Conservation (phyloP, 164 flowering plant genomes). For the Dillenia suffruticosa region DNA sequence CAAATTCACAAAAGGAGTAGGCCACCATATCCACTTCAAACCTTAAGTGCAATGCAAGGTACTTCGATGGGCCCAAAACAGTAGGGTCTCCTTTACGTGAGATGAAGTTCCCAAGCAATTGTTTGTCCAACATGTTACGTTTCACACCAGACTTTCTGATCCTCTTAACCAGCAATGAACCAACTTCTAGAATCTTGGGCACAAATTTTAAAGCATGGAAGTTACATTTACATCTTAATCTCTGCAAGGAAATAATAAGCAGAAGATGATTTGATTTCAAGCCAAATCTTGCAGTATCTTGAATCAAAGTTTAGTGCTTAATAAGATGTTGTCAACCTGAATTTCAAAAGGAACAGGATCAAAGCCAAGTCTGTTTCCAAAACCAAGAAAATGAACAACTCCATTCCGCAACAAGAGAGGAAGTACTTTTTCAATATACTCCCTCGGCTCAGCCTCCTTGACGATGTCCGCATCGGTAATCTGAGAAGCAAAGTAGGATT, state of each 20-base stretch:
- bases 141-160: constrained; percentile 46
- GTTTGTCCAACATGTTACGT: constrained; percentile 47
- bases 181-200: constrained; percentile 72
- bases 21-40: constrained; percentile 98
- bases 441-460: constrained; percentile 81
- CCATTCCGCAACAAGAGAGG: constrained; percentile 63
- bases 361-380: constrained; percentile 91
- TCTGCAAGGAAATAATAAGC: constrained; percentile 39
- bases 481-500: constrained; percentile 33
- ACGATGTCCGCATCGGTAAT: constrained; percentile 79
- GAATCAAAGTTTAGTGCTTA: not conserved
- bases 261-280: not conserved
- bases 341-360: constrained; percentile 76
- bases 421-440: constrained; percentile 49
- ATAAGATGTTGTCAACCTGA: constrained; percentile 47
- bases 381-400: constrained; percentile 90
- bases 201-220: constrained; percentile 90
- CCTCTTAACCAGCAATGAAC: constrained; percentile 66
- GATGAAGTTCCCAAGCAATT: constrained; percentile 68
- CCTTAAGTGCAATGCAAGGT: constrained; percentile 90
- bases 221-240: constrained; percentile 91
- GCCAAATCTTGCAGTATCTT: not conserved
- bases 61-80: constrained; percentile 35
- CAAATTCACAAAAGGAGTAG: constrained; percentile 90
- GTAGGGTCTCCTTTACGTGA: constrained; percentile 19